Base-by-base conservation (phyloP, 1,284 basidiomycete genomes). In the Ceratobasidium sp. region DNA sequence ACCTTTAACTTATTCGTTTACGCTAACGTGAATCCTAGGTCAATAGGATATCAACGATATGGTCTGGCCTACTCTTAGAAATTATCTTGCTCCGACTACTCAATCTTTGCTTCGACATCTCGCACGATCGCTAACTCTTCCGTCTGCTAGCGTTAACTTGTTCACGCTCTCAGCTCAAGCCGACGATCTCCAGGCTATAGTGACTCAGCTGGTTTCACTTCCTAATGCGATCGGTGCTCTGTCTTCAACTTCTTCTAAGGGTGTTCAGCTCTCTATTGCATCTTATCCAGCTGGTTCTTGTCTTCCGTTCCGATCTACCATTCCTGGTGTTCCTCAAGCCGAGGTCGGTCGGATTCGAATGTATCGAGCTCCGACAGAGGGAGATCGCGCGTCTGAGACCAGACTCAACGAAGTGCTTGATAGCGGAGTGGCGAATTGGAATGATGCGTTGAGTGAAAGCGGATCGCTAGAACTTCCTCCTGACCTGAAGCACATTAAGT, bases 281-380 rank as follows among this genome's bases (percentile, higher is more conserved):
- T 75, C 71, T 1, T 75, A 52, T n/a, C 48, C 71, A 42, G 13
- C 26, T 33, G 38, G 33, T n/a, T 54, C 56, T 4, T 75, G 71
- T 33, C 59, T 86, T 1, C 84, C 87, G 0, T 93, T 93, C 80
- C 86, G 88, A 26, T 93, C 92, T 5, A 87, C 86, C 0, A 88
- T 93, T 68, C 87, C 88, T 0, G 92, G 93, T 10, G 85, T 85
- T 61, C 83, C 84, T 38, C 84, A 87, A n/a, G 83, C 87, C 1
- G 90, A 92, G 80, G 92, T 94, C 7, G 93, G 93, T 28, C 86
- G 91, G 61, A 90, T 90, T 48, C 71, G 70, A 48, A 64, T 50
- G 38, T 75, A 75, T 48, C 68, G 90, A 89, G 91, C 81, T 86
- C 90, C 26, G 87, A 75, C 80, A 78, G 75, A 83, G 61, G 86